These are phyloP conservation scores for Yamadazyma aaseri DNA, from an alignment of 1,139 yeast species.

Conservation along the genomic window DNA sequence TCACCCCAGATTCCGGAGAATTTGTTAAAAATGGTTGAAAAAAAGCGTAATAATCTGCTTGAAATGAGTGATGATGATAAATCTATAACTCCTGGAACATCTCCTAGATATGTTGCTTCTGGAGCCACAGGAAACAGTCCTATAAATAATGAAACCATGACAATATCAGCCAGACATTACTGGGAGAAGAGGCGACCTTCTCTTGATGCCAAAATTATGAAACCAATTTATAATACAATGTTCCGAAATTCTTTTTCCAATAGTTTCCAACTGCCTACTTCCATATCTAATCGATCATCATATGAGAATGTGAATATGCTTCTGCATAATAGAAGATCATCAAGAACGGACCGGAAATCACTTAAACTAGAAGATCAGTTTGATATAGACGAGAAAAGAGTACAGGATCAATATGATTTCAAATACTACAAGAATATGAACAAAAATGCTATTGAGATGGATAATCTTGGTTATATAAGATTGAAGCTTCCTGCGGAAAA, in stretches of 20 bases:
- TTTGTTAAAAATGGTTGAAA: slow-evolving; percentile 56
- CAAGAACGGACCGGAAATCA: slow-evolving; percentile 10
- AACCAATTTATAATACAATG: slow-evolving; percentile 23
- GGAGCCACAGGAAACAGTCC: slow-evolving; percentile 6
- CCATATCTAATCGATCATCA: slow-evolving; percentile 19
- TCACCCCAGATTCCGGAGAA: slow-evolving; percentile 70
- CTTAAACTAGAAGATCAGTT: slow-evolving; percentile 10
- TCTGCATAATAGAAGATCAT: slow-evolving; percentile 7
- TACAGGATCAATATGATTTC: slow-evolving; percentile 29
- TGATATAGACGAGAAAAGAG: slow-evolving; percentile 21
- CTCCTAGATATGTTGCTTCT: slow-evolving; percentile 23
- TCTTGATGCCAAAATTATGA: slow-evolving; percentile 28
- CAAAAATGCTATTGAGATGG: slow-evolving; percentile 29
- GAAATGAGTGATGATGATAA: slow-evolving; percentile 21
- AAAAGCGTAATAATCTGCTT: slow-evolving; percentile 28
- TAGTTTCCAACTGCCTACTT: slow-evolving; percentile 18
- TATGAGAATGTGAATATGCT: slow-evolving; percentile 18
- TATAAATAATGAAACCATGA: slow-evolving; percentile 19
- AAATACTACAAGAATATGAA: slow-evolving; percentile 38
- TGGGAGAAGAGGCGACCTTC: slow-evolving; percentile 36
- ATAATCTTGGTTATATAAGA: slow-evolving; percentile 39
- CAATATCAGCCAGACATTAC: slow-evolving; percentile 20
- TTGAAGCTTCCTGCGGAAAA: slow-evolving; percentile 61
- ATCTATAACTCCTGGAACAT: slow-evolving; percentile 31
- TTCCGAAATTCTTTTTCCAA: slow-evolving; percentile 23